Evolutionary conservation across 2,329 filamentous ascomycete species (phyloP).

Genomic region (Didymellaceae sp.): DNA sequence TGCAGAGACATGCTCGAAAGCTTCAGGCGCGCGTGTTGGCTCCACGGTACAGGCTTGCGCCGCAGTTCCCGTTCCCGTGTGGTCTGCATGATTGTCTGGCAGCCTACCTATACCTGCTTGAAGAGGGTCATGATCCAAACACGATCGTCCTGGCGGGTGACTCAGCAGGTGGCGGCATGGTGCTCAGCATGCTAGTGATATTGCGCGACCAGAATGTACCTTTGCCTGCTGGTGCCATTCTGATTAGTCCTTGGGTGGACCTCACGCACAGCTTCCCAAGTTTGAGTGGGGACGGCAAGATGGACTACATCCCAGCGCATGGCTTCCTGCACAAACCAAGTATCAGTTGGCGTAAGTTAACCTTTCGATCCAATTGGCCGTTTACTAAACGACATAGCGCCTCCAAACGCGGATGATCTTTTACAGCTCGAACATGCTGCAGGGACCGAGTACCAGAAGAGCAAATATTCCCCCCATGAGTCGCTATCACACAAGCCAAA

Average conservation of each 20-base stretch:
- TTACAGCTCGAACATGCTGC: slow-evolving; percentile 54
- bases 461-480: slow-evolving; percentile 12
- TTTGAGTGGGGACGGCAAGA: slow-evolving; percentile 70
- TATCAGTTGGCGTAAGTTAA: slow-evolving; percentile 71
- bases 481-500: slow-evolving; percentile 19
- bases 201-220: slow-evolving; percentile 84
- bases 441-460: slow-evolving; percentile 11
- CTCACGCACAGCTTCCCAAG: slow-evolving; percentile 95
- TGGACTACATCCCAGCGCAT: slow-evolving; percentile 86
- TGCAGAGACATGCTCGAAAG: slow-evolving; percentile 94
- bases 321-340: slow-evolving; percentile 94
- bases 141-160: slow-evolving; percentile 91
- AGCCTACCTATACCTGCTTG: slow-evolving; percentile 82
- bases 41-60: slow-evolving; percentile 82
- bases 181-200: slow-evolving; percentile 77
- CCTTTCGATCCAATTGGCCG: neutral
- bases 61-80: slow-evolving; percentile 95
- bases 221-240: slow-evolving; percentile 84
- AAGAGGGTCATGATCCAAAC: slow-evolving; percentile 71
- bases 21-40: slow-evolving; percentile 89
- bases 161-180: slow-evolving; percentile 92
- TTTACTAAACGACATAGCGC: slow-evolving; percentile 54
- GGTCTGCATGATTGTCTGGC: slow-evolving; percentile 89
- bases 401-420: slow-evolving; percentile 79
- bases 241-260: slow-evolving; percentile 96